These are phyloP conservation scores for Sutorius eximius DNA, from an alignment of 1,284 basidiomycete species.

Conservation along the genomic window DNA sequence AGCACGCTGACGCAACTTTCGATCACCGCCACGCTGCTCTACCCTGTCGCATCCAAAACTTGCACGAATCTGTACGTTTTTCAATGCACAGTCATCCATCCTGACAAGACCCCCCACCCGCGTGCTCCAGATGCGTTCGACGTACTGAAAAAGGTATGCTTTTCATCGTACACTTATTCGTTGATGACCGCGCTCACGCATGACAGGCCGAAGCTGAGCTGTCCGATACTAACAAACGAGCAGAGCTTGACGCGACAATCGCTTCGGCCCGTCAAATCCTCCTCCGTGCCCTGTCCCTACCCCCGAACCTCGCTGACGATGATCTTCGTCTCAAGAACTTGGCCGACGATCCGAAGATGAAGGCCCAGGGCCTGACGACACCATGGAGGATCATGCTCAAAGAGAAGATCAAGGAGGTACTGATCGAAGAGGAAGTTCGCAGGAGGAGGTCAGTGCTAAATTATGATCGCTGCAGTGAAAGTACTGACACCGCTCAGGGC, in stretches of 20 bases:
- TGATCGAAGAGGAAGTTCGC: conserved; percentile 81
- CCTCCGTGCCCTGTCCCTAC: conserved; percentile 60
- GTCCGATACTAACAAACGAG: conserved; percentile 69
- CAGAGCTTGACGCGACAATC: conserved; percentile 76
- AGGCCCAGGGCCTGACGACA: conserved; percentile 41
- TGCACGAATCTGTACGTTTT: conserved; percentile 41
- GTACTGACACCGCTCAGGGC: conserved; percentile 47
- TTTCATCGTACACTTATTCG: not conserved
- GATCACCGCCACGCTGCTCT: not conserved
- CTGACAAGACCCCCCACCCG: conserved; percentile 78
- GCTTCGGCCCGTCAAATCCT: conserved; percentile 64
- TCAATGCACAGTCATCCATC: conserved; percentile 72
- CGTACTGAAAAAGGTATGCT: conserved; percentile 75
- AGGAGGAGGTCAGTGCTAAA: conserved; percentile 64
- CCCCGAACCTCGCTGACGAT: conserved; percentile 52
- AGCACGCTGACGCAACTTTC: conserved; percentile 29
- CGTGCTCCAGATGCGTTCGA: conserved; percentile 84
- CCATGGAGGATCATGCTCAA: conserved; percentile 64
- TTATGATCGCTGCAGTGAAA: conserved; percentile 2
- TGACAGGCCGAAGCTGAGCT: conserved; percentile 76
- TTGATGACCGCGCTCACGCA: not conserved
- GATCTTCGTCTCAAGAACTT: conserved; percentile 57
- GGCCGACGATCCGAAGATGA: conserved; percentile 32
- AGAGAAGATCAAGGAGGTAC: conserved; percentile 68
- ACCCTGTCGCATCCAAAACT: conserved; percentile 1